Evolutionary conservation across 768 basidiomycete genomes (phyloP), one percentile per base, ranked within the genome.

Genomic region (Lactifluus piperatus): DNA sequence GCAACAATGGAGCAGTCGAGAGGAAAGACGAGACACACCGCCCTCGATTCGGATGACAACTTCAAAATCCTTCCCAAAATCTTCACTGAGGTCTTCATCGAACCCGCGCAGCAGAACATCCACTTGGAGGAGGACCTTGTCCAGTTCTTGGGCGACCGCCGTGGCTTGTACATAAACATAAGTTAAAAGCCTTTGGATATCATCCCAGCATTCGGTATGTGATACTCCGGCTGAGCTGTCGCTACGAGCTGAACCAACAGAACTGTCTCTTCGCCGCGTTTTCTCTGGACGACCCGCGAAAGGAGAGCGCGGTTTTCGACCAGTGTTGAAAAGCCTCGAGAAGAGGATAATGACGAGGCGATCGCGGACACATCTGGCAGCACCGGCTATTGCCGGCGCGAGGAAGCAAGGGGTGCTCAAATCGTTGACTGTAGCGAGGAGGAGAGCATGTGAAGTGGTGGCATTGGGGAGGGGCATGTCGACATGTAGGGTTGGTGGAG

Each of bases 131-230:
- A 91, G 76, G 43, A 92, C 73, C 62, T 82, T 86, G 68, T 81
- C 81, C 65, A 77, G 69, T 37, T 80, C 77, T 67, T 86, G 83
- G 14, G 88, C 86, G 43, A 83, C 79, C 65, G 80, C 84, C 14
- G 86, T 86, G n/a, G 90, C 88, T 64, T 88, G 85, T 3, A 91
- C 88, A 70, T 97, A 97, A 39, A 89, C 81, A 67, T 82, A 86
- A 0, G 89, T 89, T 62, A 97, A 77, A 47, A 94, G 78, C 10
- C 79, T 73, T 73, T 94, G 91, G 3, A 94, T 77, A 20, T 77
- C 76, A 53, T 82, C 74, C 83, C 87, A 97, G 30, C 69, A 70
- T 18, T 69, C 71, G 2, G 79, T 77, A 58, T 77, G 80, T 30
- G 80, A 68, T 5, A 72, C 34, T 9, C 56, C 51, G 6, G 34